Evolutionary conservation across 1,139 yeast genomes (phyloP), one percentile per base, ranked within the genome.

Genomic region (Geotrichum histeridarum): DNA sequence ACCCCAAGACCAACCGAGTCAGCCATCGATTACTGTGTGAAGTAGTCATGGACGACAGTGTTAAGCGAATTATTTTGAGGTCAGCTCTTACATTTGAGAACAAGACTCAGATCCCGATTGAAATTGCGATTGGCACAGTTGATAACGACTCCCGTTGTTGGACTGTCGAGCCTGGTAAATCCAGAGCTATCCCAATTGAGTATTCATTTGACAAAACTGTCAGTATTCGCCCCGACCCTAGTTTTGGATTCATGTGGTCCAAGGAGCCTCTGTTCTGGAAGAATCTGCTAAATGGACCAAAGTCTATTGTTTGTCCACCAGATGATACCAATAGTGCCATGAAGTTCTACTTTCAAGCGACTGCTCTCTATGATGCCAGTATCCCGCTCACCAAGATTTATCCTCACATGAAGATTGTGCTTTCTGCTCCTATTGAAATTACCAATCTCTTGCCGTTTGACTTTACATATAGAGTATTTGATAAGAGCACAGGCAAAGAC

Each of bases 401-500:
- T 63, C 99, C 99, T 0, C 95, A 88, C 64, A 79, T 93, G 88
- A 80, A 76, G 9, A 71, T 93, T 42, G 79, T 84, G 1, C 73
- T 94, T 22, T 83, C 95, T 0, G 91, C 99, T 0, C 98, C 99
- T 0, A 72, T 94, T 41, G 89, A 87, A 62, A 77, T 94, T 59
- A 91, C 86, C 62, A 94, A 94, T 63, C 73, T 89, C 55, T 70
- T 94, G 50, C 99, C 99, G 0, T 87, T 79, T 65, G 96, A 89
- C 62, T 72, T 91, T 51, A 76, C 80, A 22, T 90, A 86, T 69
- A 75, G 88, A 54, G 75, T 94, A 18, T 88, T 86, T 66, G 95
- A 89, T 66, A 87, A 88, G 64, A 82, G 81, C 22, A 75, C 83
- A n/a, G 80, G 79, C 55, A 78, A 78, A 59, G 94, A 84, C 58